phyloP scores from a whole-genome alignment of 352 stramenopile species.

The Blastocystis sp. region DNA sequence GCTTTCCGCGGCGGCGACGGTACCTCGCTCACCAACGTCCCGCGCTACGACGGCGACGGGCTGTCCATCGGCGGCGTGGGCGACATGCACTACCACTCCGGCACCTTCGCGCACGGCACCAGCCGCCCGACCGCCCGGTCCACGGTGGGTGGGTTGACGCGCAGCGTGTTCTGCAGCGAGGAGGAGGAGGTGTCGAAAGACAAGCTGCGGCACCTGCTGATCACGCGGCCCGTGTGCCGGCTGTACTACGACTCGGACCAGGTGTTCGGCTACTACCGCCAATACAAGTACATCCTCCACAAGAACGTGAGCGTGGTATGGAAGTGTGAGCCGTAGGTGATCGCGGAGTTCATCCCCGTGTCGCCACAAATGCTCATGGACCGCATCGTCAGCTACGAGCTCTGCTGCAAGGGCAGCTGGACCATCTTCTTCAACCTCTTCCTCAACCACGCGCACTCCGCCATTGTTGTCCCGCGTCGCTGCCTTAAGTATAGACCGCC shows the following conservation, averaged over 20 bases:
- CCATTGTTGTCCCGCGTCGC: neutral
- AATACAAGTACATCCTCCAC: constrained; percentile 48
- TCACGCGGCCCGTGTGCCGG: constrained; percentile 37
- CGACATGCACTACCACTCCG: neutral
- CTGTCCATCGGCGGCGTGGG: neutral
- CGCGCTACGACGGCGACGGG: neutral
- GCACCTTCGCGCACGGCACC: neutral
- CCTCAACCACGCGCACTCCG: constrained; percentile 47
- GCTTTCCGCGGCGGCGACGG: constrained; percentile 25
- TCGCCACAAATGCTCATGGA: constrained; percentile 48
- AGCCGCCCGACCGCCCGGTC: neutral
- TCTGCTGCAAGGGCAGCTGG: constrained; percentile 48
- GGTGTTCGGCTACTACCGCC: constrained; percentile 22
- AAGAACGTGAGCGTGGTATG: neutral
- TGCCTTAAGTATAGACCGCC: neutral
- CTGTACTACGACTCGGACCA: constrained; percentile 46
- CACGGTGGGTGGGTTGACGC: neutral
- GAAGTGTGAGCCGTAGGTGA: constrained; percentile 12
- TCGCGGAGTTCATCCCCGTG: constrained; percentile 48
- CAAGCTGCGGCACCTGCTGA: constrained; percentile 16
- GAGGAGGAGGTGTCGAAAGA: neutral
- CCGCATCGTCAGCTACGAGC: constrained; percentile 41
- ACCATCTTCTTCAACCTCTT: constrained; percentile 56
- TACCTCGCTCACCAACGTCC: neutral
- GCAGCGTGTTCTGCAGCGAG: neutral